A percentile compares a stretch with the other conserved stretches of the same genome.
Evolutionary conservation across 2,329 filamentous ascomycete genomes (phyloP).

Genomic region (Verticillium nubilum): DNA sequence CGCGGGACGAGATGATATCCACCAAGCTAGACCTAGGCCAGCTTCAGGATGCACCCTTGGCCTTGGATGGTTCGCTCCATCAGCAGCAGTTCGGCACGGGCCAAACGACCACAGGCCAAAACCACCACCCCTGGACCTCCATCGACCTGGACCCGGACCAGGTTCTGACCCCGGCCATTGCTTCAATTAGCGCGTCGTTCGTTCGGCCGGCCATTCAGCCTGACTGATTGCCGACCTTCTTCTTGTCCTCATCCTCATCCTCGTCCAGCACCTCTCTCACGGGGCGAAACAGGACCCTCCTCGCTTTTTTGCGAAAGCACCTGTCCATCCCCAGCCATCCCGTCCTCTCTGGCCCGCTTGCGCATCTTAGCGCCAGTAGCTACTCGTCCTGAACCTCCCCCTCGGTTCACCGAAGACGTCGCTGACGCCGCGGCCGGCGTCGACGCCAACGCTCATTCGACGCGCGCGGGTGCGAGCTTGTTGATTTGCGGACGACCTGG

Average conservation of each 20-base stretch:
- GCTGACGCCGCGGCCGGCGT: not conserved
- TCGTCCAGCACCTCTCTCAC: not conserved
- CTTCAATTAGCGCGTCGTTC: not conserved
- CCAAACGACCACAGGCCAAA: not conserved
- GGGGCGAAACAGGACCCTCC: not conserved
- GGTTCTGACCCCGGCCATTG: not conserved
- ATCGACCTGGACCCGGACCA: not conserved
- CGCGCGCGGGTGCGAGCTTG: not conserved
- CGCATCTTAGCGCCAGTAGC: not conserved
- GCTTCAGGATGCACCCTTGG: not conserved
- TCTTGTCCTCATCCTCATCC: not conserved
- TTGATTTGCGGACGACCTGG: not conserved
- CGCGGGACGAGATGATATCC: not conserved
- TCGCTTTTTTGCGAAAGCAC: not conserved
- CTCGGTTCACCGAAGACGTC: not conserved
- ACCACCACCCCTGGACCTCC: not conserved
- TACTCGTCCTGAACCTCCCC: not conserved
- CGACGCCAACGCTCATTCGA: conserved; percentile 1
- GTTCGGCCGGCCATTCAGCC: not conserved
- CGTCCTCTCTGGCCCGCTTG: conserved; percentile 3
- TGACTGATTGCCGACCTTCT: not conserved
- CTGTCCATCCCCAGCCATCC: not conserved
- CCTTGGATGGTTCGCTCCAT: not conserved
- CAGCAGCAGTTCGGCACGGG: not conserved
- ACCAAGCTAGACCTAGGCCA: not conserved